These are phyloP conservation scores for Paramyrothecium roridum DNA, from an alignment of 2,329 filamentous ascomycete species.

Conservation along the genomic window DNA sequence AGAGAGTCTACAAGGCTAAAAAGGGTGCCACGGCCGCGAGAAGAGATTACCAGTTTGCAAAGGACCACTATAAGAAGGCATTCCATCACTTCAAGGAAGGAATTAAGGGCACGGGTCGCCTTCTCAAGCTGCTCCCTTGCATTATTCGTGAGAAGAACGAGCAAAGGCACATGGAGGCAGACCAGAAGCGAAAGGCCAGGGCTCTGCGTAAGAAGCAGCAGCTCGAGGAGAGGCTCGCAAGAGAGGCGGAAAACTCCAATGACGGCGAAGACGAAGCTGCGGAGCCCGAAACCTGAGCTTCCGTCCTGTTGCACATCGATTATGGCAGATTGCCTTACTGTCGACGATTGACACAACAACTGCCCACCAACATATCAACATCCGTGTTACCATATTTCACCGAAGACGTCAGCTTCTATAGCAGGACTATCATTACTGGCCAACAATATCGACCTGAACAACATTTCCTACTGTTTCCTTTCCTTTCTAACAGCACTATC, in stretches of 20 bases:
- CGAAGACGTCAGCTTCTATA: too few relatives aligned
- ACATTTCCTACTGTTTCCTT: too few relatives aligned
- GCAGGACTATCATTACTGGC: too few relatives aligned
- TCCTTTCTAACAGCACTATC: too few relatives aligned
- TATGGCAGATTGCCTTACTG: too few relatives aligned
- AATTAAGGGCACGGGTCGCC: conserved; percentile 24
- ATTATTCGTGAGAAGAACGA: conserved; percentile 34
- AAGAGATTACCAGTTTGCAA: conserved; percentile 31
- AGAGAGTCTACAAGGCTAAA: conserved; percentile 35
- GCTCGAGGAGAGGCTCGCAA: conserved; percentile 29
- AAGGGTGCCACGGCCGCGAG: conserved; percentile 38
- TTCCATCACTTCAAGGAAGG: conserved; percentile 31
- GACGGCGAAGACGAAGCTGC: conserved; percentile 4
- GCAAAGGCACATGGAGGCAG: conserved; percentile 20
- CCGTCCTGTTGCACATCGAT: too few relatives aligned
- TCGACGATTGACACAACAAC: too few relatives aligned
- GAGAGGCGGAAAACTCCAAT: conserved; percentile 9
- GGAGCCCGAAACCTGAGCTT: neutral
- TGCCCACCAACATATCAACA: too few relatives aligned
- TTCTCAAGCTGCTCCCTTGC: conserved; percentile 29
- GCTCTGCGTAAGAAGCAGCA: conserved; percentile 29
- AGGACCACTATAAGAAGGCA: conserved; percentile 33
- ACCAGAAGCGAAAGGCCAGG: conserved; percentile 23
- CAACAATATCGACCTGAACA: too few relatives aligned
- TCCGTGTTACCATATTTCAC: too few relatives aligned